Percentiles rank a stretch among this genome's conserved stretches.
Evolutionary conservation across 2,329 filamentous ascomycete genomes (phyloP).

Genomic region (Epichloe sp.): DNA sequence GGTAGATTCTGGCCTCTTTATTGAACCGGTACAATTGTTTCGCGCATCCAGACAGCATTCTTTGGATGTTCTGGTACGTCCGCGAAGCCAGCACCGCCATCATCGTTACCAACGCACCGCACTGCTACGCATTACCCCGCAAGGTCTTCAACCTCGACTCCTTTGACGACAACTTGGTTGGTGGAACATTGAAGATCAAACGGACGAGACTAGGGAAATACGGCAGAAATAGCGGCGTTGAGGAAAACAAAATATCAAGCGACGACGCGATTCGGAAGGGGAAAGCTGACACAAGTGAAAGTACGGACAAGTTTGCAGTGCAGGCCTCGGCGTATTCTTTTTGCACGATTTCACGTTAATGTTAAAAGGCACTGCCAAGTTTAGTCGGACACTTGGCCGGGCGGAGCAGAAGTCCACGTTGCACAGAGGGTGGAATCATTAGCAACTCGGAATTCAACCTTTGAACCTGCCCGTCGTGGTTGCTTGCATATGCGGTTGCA

Average conservation of each 20-base stretch:
- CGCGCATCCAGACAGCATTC: slow-evolving; percentile 8
- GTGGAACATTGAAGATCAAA: background rate
- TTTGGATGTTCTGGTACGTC: slow-evolving; percentile 39
- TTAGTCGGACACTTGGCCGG: too few species aligned
- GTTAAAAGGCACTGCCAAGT: too few species aligned
- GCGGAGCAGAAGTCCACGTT: too few species aligned
- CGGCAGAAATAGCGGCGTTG: background rate
- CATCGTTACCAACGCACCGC: slow-evolving; percentile 38
- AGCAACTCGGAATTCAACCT: background rate
- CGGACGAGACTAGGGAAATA: background rate
- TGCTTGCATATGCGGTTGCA: background rate
- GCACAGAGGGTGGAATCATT: too few species aligned
- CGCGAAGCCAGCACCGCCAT: slow-evolving; percentile 39
- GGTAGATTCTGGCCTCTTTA: slow-evolving; percentile 20
- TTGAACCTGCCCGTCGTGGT: background rate
- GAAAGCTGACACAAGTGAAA: background rate
- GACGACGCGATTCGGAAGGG: background rate
- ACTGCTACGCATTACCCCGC: slow-evolving; percentile 9
- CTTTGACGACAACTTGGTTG: slow-evolving; percentile 1
- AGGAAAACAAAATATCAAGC: background rate
- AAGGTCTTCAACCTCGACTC: slow-evolving; percentile 1
- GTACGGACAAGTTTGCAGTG: background rate
- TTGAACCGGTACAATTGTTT: slow-evolving; percentile 36
- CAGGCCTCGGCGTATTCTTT: background rate
- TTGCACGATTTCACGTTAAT: too few species aligned